A percentile compares a stretch with the other conserved stretches of the same genome.
Conservation (phyloP, 2,329 filamentous ascomycete species). For the Sordariomycetes sp. region DNA sequence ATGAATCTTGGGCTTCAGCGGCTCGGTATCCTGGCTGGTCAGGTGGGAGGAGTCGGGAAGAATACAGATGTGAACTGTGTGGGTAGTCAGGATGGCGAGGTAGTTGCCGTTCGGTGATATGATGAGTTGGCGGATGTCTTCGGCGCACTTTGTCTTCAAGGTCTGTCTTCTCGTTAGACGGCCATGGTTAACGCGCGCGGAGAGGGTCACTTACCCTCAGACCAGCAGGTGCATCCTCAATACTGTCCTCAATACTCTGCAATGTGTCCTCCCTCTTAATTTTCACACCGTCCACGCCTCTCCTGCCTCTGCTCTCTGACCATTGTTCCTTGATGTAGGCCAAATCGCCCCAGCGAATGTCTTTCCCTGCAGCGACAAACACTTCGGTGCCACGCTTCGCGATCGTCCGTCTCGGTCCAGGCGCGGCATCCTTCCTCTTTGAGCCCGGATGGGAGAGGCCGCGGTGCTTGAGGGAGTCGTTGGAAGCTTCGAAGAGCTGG, state of each 20-base stretch:
- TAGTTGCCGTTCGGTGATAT: conserved; percentile 76
- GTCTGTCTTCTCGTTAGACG: conserved; percentile 35
- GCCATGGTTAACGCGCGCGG: neutral
- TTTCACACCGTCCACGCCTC: conserved; percentile 21
- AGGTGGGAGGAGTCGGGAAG: conserved; percentile 75
- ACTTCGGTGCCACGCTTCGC: conserved; percentile 78
- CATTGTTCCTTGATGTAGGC: conserved; percentile 62
- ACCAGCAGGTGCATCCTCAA: conserved; percentile 16
- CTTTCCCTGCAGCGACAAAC: conserved; percentile 79
- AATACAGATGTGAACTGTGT: conserved; percentile 82
- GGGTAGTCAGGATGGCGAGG: conserved; percentile 75
- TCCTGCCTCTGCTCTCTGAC: conserved; percentile 18
- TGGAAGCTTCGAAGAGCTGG: conserved; percentile 57
- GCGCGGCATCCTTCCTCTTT: conserved; percentile 30
- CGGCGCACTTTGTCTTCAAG: conserved; percentile 68
- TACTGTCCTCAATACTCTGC: conserved; percentile 21
- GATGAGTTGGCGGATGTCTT: conserved; percentile 75
- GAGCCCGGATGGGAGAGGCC: conserved; percentile 26
- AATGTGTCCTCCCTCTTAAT: conserved; percentile 40
- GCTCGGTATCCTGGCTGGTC: conserved; percentile 54
- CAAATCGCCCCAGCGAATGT: conserved; percentile 87
- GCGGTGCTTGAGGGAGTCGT: conserved; percentile 27
- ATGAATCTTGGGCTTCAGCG: conserved; percentile 75
- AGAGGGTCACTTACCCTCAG: conserved; percentile 19
- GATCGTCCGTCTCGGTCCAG: conserved; percentile 56